These are phyloP conservation scores for Collybiopsis confluens DNA, from an alignment of 768 basidiomycete species.

Conservation along the genomic window DNA sequence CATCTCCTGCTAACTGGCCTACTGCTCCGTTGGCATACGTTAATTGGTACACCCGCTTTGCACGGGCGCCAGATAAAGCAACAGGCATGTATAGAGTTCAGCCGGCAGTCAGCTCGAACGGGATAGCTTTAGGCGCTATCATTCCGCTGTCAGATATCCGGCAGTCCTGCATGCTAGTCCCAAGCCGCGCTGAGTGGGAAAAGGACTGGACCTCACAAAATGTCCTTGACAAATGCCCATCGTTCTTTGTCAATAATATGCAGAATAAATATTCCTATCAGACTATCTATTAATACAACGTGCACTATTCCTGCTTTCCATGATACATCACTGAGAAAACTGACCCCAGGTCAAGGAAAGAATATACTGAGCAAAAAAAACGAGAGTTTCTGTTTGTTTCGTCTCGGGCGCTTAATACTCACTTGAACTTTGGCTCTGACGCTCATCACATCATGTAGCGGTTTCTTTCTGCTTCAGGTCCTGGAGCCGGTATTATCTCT, in stretches of 20 bases:
- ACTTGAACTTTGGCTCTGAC: too few relatives aligned
- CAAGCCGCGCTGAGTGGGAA: conserved; percentile 13
- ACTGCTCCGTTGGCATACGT: conserved; percentile 11
- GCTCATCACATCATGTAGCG: too few relatives aligned
- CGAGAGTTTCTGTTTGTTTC: too few relatives aligned
- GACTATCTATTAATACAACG: conserved; percentile 20
- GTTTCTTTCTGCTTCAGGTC: too few relatives aligned
- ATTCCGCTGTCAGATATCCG: conserved; percentile 25
- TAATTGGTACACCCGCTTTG: background rate
- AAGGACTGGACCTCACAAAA: conserved; percentile 9
- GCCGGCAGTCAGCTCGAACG: background rate
- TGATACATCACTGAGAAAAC: too few relatives aligned
- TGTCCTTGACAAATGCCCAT: conserved; percentile 16
- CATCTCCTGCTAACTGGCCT: too few relatives aligned
- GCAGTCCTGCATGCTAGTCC: conserved; percentile 29
- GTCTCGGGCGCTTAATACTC: too few relatives aligned
- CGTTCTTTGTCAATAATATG: conserved; percentile 24
- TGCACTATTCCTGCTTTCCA: too few relatives aligned
- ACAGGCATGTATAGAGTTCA: conserved; percentile 9
- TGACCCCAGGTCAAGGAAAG: too few relatives aligned
- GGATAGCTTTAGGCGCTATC: conserved; percentile 14
- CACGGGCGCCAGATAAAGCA: background rate
- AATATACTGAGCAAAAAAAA: too few relatives aligned
- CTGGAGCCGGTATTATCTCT: too few relatives aligned
- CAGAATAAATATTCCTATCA: conserved; percentile 21